Conservation (phyloP, 805 yeast species). For the Candida nemodendra region DNA sequence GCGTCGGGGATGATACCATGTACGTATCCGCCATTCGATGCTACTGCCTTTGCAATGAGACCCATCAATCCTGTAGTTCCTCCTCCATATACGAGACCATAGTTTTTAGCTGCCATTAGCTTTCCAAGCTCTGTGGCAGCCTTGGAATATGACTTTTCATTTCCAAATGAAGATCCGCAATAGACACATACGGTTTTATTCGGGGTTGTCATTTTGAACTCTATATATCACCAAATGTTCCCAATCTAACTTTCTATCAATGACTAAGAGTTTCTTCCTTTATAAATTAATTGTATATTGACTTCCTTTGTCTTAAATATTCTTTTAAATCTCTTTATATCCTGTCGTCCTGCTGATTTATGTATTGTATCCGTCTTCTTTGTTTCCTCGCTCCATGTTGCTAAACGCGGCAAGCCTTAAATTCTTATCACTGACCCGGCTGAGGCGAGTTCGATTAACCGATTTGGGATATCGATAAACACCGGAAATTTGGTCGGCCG, state of each 20-base stretch:
- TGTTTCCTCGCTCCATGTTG: too few species aligned
- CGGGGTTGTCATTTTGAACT: conserved; percentile 18
- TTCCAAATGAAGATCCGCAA: conserved; percentile 79
- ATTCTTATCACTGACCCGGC: too few species aligned
- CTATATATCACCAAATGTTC: conserved; percentile 1
- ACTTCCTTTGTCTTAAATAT: too few species aligned
- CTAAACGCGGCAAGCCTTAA: too few species aligned
- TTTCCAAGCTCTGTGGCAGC: conserved; percentile 58
- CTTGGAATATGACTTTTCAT: conserved; percentile 43
- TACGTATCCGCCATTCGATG: conserved; percentile 59
- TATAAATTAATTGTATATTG: too few species aligned
- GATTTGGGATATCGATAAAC: too few species aligned
- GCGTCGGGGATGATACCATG: conserved; percentile 83
- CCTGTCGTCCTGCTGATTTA: too few species aligned
- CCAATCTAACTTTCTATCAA: background rate
- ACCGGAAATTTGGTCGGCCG: too few species aligned
- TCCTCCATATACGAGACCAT: conserved; percentile 87
- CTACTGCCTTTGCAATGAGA: conserved; percentile 60
- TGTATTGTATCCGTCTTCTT: too few species aligned
- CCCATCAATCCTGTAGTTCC: conserved; percentile 88
- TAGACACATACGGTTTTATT: conserved; percentile 65
- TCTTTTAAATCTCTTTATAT: too few species aligned
- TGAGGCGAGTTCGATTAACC: too few species aligned
- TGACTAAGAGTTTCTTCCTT: too few species aligned
- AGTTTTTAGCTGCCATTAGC: conserved; percentile 51